These are phyloP conservation scores for Aspergillus ellipticus DNA, from an alignment of 495 filamentous ascomycete genomes.

Conservation along the genomic window DNA sequence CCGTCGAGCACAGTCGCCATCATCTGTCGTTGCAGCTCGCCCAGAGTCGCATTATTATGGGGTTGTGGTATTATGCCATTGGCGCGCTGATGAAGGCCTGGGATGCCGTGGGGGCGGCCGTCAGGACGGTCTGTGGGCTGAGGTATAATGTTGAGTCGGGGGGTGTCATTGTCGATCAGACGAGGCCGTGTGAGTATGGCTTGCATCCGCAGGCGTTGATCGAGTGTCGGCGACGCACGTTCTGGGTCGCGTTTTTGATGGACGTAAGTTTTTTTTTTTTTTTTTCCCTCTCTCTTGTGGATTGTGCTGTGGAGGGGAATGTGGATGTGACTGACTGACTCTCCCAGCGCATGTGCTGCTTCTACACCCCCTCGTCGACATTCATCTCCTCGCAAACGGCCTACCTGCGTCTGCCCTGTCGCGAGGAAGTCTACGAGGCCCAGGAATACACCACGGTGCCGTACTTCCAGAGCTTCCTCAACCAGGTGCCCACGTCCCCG, in stretches of 20 bases:
- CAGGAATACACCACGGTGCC: constrained; percentile 50
- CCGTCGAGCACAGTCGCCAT: constrained; percentile 47
- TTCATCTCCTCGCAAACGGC: constrained; percentile 51
- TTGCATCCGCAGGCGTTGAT: constrained; percentile 53
- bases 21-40: constrained; percentile 55
- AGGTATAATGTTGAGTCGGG: constrained; percentile 60
- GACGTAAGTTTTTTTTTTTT: constrained; percentile 43
- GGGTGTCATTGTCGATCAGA: constrained; percentile 42
- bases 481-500: constrained; percentile 21
- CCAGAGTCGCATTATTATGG: constrained; percentile 59
- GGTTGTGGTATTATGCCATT: constrained; percentile 60
- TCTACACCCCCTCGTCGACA: constrained; percentile 44
- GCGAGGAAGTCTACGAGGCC: constrained; percentile 54
- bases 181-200: constrained; percentile 50
- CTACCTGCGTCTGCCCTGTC: constrained; percentile 60
- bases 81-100: constrained; percentile 50
- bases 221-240: constrained; percentile 63
- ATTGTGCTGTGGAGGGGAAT: too few relatives aligned
- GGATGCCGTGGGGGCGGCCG: constrained; percentile 57
- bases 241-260: constrained; percentile 62
- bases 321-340: too few relatives aligned
- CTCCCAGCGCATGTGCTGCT: constrained; percentile 52
- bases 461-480: constrained; percentile 50
- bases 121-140: constrained; percentile 54
- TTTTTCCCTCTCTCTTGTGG: background rate